These are phyloP conservation scores for Citrullus mucosospermus DNA, from an alignment of 306 rosid genomes.

Conservation along the genomic window DNA sequence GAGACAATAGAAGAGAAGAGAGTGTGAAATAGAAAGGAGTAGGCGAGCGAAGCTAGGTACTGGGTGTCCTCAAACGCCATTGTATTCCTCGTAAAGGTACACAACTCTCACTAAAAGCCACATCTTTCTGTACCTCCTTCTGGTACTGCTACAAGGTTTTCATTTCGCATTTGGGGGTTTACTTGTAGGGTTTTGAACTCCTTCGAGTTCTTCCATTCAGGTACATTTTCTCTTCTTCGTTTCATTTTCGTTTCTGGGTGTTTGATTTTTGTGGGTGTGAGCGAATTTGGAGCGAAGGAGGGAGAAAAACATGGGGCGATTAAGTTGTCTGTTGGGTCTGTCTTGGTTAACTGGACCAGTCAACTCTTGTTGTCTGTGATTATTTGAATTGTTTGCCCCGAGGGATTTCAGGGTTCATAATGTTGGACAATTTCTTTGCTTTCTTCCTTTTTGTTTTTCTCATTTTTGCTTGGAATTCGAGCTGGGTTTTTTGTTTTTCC, in stretches of 20 bases:
- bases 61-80: not conserved
- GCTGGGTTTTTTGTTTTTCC: not conserved
- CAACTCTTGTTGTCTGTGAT: not conserved
- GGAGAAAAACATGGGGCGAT: not conserved
- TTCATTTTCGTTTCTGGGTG: not conserved
- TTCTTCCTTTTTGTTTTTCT: not conserved
- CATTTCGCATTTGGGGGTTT: not conserved
- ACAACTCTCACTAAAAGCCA: not conserved
- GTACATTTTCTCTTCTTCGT: not conserved
- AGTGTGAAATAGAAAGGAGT: not conserved
- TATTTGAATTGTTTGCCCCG: not conserved
- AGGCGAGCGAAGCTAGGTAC: not conserved
- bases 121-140: not conserved
- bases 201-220: not conserved
- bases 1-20: not conserved
- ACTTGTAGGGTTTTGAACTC: constrained; percentile 1
- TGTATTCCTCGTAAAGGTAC: not conserved
- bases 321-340: not conserved
- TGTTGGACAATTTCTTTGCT: not conserved
- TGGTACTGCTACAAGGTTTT: not conserved
- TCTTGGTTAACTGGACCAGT: not conserved
- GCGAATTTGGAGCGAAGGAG: not conserved
- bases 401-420: not conserved
- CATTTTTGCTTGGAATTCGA: not conserved
- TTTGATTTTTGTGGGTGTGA: not conserved